Conservation (phyloP, 768 basidiomycete species). For the Termitomyces sp. region DNA sequence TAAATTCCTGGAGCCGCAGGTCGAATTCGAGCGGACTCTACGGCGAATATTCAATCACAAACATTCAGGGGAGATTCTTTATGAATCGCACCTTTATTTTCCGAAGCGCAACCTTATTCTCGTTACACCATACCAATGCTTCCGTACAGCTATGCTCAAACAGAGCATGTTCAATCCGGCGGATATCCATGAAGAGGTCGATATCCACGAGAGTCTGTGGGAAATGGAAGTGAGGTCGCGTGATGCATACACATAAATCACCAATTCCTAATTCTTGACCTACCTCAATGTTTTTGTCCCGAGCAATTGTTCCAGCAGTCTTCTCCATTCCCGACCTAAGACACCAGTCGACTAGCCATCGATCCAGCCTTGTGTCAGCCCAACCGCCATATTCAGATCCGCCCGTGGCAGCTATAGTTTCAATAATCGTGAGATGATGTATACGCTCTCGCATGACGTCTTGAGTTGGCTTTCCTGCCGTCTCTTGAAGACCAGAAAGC, state of each 20-base stretch:
- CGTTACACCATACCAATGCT: constrained; percentile 92
- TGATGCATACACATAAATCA: neutral
- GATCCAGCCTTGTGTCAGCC: constrained; percentile 75
- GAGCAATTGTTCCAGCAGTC: constrained; percentile 73
- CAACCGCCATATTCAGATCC: constrained; percentile 64
- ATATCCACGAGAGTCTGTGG: constrained; percentile 81
- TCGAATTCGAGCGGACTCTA: constrained; percentile 96
- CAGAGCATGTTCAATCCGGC: constrained; percentile 80
- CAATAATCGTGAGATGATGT: constrained; percentile 62
- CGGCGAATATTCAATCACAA: neutral
- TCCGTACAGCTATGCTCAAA: constrained; percentile 73
- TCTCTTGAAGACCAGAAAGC: constrained; percentile 45
- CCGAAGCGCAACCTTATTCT: constrained; percentile 88
- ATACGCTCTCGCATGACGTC: constrained; percentile 72
- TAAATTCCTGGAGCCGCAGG: constrained; percentile 92
- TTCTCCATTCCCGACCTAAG: constrained; percentile 73
- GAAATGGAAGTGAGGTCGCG: neutral
- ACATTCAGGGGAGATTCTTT: neutral
- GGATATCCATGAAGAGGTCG: constrained; percentile 86
- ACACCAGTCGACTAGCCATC: constrained; percentile 93
- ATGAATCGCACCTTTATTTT: constrained; percentile 69
- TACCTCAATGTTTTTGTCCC: constrained; percentile 77
- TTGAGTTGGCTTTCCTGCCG: constrained; percentile 53
- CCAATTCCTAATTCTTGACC: constrained; percentile 14
- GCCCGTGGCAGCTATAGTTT: constrained; percentile 45